Evolutionary conservation across 2,329 filamentous ascomycete species (phyloP), one percentile per base, ranked within the genome.

Genomic region (Penicillium occitanis): DNA sequence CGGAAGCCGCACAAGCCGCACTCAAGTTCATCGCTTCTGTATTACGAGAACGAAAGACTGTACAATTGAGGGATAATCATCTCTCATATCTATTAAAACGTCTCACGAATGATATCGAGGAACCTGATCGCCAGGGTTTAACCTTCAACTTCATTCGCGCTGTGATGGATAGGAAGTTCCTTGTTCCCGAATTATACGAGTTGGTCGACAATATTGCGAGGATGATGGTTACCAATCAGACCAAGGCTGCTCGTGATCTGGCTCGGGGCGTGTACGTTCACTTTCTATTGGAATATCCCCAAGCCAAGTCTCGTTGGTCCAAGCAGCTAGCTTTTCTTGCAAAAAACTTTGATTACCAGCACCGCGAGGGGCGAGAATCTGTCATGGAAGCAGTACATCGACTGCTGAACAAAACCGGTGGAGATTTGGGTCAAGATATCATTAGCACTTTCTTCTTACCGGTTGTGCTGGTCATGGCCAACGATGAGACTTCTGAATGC

Each of bases 151-250:
- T 99, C 78, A 80, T 99, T 66, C 90, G 93, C 50, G 91, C 92
- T 0, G 88, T 98, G 30, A 86, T 99, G 74, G 90, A 91, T 63
- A 88, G 93, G 19, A 94, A 91, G 75, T 84, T 98, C 51, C 86
- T 97, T 72, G 93, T 96, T 7, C 90, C 93, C 0, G 86, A 90
- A 50, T 89, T 99, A 35, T 99, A 99, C 75, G 94, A 98, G 74
- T 90, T 91, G 8, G 86, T 97, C 69, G 95, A 99, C 75, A 89
- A 93, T 72, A 90, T 96, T 35, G 92, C 92, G 57, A 89, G 87
- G 3, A 90, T 97, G 76, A 98, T 98, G 93, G 91, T 99, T 65
- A 97, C 91, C 53, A 98, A 98, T 74, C 92, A 97, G 69, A 93
- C 96, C 71, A 90, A 91, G 71, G 89, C 91, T 69, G 94, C 94